phyloP scores from a whole-genome alignment of 192 early-diverging fungal genomes.

The Mortierella hygrophila region DNA sequence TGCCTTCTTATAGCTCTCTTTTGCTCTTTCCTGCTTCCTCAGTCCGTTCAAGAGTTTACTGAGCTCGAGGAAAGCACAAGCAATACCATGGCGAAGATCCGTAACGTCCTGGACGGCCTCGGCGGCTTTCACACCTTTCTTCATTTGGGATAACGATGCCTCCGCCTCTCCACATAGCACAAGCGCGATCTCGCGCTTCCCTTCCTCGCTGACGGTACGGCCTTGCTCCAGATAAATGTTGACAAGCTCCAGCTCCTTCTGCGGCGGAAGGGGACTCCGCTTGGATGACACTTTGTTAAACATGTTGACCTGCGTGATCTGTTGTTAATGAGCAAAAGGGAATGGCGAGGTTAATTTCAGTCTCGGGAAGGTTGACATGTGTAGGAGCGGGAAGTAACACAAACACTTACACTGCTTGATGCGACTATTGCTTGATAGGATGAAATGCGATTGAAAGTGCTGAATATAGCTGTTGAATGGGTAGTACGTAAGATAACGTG shows the following conservation, averaged over 20 bases:
- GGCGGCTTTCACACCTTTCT: constrained; percentile 26
- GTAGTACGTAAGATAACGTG: too few relatives aligned
- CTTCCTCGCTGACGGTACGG: constrained; percentile 14
- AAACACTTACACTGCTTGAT: constrained; percentile 25
- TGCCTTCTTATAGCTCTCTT: too few relatives aligned
- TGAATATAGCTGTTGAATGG: too few relatives aligned
- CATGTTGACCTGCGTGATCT: constrained; percentile 37
- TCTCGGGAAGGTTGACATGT: constrained; percentile 9
- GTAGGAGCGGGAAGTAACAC: constrained; percentile 10
- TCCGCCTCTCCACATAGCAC: constrained; percentile 35
- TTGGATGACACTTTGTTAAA: constrained; percentile 24
- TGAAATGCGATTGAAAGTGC: constrained; percentile 11
- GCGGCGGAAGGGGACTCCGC: constrained; percentile 29
- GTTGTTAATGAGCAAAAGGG: constrained; percentile 15
- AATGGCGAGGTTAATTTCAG: constrained; percentile 13
- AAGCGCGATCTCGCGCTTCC: constrained; percentile 28
- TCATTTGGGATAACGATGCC: constrained; percentile 33
- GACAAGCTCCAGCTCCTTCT: constrained; percentile 32
- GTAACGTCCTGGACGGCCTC: not conserved
- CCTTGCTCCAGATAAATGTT: constrained; percentile 28
- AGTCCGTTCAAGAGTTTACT: too few relatives aligned
- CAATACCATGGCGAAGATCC: too few relatives aligned
- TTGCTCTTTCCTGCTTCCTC: too few relatives aligned
- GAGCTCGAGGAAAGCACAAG: too few relatives aligned
- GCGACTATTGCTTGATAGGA: constrained; percentile 27